Percentiles rank a stretch among this genome's conserved stretches.
phyloP scores from a whole-genome alignment of 257 asterid species.

The Solanum dulcamara region DNA sequence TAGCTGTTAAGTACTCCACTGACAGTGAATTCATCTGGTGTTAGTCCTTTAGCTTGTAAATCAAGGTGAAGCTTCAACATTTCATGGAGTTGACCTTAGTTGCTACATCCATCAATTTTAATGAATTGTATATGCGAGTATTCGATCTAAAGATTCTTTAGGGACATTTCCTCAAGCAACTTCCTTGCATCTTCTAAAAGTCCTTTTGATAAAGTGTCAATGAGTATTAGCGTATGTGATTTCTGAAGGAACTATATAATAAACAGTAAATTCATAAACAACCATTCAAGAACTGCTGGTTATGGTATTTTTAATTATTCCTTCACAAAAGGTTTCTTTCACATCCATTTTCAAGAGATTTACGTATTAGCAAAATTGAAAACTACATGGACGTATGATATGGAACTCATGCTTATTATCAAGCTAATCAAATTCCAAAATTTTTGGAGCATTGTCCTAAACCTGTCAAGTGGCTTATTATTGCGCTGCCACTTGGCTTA shows the following conservation, averaged over 20 bases:
- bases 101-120: slow-evolving; percentile 70
- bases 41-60: slow-evolving; percentile 34
- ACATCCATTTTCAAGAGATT: background rate
- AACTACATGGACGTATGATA: background rate
- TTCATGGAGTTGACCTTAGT: slow-evolving; percentile 45
- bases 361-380: background rate
- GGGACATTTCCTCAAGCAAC: slow-evolving; percentile 57
- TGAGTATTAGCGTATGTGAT: slow-evolving; percentile 60
- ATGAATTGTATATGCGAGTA: slow-evolving; percentile 51
- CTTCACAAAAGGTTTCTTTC: background rate
- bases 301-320: background rate
- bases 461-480: background rate
- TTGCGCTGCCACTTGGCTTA: background rate
- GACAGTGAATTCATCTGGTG: slow-evolving; percentile 72
- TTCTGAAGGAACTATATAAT: slow-evolving; percentile 44
- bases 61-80: slow-evolving; percentile 41
- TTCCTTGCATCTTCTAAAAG: slow-evolving; percentile 44
- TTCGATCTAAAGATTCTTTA: slow-evolving; percentile 33
- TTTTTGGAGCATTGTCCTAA: background rate
- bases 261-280: background rate
- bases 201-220: slow-evolving; percentile 55
- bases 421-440: background rate
- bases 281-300: background rate
- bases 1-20: slow-evolving; percentile 61
- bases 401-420: background rate